phyloP scores from a whole-genome alignment of 768 basidiomycete genomes.

The Panellus pusillus region DNA sequence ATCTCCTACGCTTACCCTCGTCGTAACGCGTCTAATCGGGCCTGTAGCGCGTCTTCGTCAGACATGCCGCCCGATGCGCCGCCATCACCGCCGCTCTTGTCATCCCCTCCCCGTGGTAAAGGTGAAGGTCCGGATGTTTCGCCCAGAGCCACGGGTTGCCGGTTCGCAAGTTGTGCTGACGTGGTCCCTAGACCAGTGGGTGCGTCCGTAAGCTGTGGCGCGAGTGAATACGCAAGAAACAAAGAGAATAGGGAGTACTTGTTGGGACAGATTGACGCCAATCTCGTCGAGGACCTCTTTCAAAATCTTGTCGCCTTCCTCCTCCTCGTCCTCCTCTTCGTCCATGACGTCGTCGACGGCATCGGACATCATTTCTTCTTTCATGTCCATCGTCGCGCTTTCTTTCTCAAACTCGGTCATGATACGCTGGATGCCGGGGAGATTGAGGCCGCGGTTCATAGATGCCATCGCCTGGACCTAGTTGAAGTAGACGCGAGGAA shows the following conservation, averaged over 20 bases:
- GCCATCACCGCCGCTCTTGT: constrained; percentile 35
- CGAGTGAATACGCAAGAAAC: constrained; percentile 14
- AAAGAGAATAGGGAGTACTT: constrained; percentile 40
- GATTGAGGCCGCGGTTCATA: constrained; percentile 95
- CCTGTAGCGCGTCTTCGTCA: constrained; percentile 93
- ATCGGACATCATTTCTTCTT: constrained; percentile 99
- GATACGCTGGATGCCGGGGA: constrained; percentile 92
- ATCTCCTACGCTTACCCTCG: constrained; percentile 45
- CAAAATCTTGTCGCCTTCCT: constrained; percentile 92
- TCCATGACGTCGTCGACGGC: constrained; percentile 98
- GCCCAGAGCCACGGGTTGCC: constrained; percentile 85
- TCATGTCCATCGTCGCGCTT: constrained; percentile 99
- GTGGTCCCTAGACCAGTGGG: constrained; percentile 69
- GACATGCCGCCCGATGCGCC: constrained; percentile 44
- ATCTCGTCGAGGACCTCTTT: constrained; percentile 98
- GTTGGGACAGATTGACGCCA: constrained; percentile 87
- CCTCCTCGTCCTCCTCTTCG: constrained; percentile 94
- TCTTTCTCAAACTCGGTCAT: constrained; percentile 99
- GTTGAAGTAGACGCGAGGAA: constrained; percentile 1
- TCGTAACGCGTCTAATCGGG: constrained; percentile 86
- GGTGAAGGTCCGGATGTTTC: constrained; percentile 50
- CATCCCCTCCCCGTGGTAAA: constrained; percentile 26
- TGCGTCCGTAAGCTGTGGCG: constrained; percentile 73
- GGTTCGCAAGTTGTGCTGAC: constrained; percentile 59
- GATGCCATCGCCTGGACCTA: constrained; percentile 85